phyloP scores from a whole-genome alignment of 768 basidiomycete genomes.

The Tephrocybe sp. region DNA sequence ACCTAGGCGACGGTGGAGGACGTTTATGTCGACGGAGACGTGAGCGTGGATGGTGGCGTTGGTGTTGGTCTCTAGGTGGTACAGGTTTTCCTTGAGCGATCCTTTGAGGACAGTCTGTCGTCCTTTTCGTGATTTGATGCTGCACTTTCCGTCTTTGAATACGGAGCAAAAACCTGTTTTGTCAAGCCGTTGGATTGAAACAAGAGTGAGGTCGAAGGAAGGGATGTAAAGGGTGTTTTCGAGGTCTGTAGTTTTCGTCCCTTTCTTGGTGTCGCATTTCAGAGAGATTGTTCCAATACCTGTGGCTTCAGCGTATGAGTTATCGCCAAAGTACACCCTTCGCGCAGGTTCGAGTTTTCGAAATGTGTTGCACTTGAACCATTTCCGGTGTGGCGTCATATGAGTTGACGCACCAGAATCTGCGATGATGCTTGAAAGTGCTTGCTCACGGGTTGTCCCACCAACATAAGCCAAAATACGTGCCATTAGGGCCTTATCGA shows the following conservation, averaged over 20 bases:
- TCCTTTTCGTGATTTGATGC: background rate
- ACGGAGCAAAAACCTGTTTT: background rate
- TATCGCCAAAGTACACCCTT: background rate
- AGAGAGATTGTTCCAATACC: background rate
- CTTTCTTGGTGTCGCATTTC: background rate
- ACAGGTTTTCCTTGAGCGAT: background rate
- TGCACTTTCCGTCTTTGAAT: background rate
- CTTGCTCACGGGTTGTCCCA: background rate
- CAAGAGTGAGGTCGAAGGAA: background rate
- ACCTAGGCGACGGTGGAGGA: background rate
- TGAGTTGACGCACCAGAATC: background rate
- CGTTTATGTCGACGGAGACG: background rate
- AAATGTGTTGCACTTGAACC: background rate
- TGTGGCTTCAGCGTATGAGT: background rate
- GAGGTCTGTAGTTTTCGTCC: background rate
- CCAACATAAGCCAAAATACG: slow-evolving; percentile 1
- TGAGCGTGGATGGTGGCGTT: background rate
- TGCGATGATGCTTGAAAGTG: background rate
- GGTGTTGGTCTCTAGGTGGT: background rate
- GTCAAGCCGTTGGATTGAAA: background rate
- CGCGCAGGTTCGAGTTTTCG: background rate
- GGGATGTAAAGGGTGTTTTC: background rate
- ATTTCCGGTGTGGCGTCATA: background rate
- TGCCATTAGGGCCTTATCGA: background rate
- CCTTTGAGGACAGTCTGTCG: background rate